These are phyloP conservation scores for Globisporangium nodosum DNA, from an alignment of 352 stramenopile species.

Conservation along the genomic window DNA sequence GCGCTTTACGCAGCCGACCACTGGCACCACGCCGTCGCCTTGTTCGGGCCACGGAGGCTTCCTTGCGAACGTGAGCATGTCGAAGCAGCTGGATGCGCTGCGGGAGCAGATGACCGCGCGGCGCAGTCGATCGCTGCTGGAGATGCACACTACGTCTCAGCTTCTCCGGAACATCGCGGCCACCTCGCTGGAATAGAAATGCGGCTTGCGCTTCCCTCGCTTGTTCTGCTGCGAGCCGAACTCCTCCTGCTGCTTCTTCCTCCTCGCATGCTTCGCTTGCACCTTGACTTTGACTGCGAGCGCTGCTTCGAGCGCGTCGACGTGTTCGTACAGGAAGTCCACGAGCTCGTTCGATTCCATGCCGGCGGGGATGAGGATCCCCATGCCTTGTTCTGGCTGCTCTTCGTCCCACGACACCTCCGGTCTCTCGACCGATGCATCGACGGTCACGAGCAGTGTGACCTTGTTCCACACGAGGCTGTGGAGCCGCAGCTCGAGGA, in stretches of 20 bases:
- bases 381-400: conserved; percentile 56
- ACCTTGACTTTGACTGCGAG: conserved; percentile 26
- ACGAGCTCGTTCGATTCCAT: conserved; percentile 49
- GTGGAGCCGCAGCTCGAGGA: conserved; percentile 76
- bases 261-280: conserved; percentile 8
- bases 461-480: conserved; percentile 84
- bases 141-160: conserved; percentile 19
- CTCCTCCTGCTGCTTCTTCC: neutral
- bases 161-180: conserved; percentile 39
- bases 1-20: conserved; percentile 35
- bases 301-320: conserved; percentile 56
- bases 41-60: conserved; percentile 6
- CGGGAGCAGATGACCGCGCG: conserved; percentile 11
- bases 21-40: conserved; percentile 5
- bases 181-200: conserved; percentile 59
- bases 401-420: conserved; percentile 52
- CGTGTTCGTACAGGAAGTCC: conserved; percentile 55
- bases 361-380: conserved; percentile 54
- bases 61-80: conserved; percentile 8
- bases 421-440: conserved; percentile 22
- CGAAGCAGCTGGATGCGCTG: conserved; percentile 18
- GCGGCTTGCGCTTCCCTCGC: conserved; percentile 19
- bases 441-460: conserved; percentile 54
- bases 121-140: conserved; percentile 1
- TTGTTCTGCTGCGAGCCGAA: neutral